Conservation (phyloP, 225 moss, liverwort and hornwort genomes). For the Straminergon stramineum region DNA sequence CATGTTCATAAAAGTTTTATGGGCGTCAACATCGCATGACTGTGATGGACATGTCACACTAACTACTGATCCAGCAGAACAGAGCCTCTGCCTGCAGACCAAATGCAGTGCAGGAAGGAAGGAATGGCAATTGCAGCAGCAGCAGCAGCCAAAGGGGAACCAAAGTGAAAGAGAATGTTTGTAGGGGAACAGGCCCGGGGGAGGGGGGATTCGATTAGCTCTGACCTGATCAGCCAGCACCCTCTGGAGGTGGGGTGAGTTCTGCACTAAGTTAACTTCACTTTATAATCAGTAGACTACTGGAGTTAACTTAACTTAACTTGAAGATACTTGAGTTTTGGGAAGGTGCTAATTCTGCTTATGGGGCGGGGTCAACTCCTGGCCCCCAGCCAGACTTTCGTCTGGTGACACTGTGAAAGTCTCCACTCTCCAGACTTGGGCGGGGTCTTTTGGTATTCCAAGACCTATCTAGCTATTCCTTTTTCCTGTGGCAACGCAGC, state of each 20-base stretch:
- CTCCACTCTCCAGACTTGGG: neutral
- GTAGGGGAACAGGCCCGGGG: neutral
- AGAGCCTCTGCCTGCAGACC: too few species aligned
- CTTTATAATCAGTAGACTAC: neutral
- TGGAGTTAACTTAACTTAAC: neutral
- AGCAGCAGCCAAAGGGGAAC: neutral
- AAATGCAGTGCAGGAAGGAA: neutral
- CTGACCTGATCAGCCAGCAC: neutral
- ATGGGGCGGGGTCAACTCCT: neutral
- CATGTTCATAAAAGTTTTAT: neutral
- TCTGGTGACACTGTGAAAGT: neutral
- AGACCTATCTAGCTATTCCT: too few species aligned
- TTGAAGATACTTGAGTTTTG: neutral
- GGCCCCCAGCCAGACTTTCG: neutral
- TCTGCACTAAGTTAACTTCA: neutral
- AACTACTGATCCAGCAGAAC: neutral
- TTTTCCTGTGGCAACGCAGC: neutral
- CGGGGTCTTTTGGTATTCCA: neutral
- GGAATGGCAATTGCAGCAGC: neutral
- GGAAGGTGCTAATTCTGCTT: slow-evolving; percentile 3
- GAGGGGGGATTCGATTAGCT: neutral
- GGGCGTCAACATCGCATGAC: neutral
- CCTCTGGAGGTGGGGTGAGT: too few species aligned
- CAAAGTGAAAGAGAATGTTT: slow-evolving; percentile 11
- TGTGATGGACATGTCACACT: neutral